A percentile compares a stretch with the other conserved stretches of the same genome.
These are phyloP conservation scores for Auxenochlorella pyrenoidosa DNA, from an alignment of 139 green algal genomes.

Conservation along the genomic window DNA sequence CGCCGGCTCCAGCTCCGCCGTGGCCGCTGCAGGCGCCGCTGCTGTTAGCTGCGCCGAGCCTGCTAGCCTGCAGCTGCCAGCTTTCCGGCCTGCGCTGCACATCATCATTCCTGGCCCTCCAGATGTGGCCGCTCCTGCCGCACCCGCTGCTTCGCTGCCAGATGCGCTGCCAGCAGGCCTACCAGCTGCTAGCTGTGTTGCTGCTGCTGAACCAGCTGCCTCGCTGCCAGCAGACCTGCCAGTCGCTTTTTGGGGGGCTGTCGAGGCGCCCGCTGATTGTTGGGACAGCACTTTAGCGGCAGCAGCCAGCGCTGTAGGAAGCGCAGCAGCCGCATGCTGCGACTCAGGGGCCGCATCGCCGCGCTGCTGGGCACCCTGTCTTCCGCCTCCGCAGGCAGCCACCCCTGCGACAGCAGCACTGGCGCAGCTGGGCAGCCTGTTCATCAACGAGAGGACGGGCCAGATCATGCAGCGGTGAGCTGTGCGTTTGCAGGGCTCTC, in stretches of 20 bases:
- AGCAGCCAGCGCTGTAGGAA: not conserved
- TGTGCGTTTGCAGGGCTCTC: not conserved
- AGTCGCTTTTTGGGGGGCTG: not conserved
- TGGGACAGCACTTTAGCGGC: too few relatives aligned
- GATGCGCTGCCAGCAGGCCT: not conserved
- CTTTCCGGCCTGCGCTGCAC: too few relatives aligned
- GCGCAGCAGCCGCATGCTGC: not conserved
- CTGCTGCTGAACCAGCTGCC: not conserved
- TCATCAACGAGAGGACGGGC: slow-evolving; percentile 36
- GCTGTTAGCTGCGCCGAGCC: too few relatives aligned
- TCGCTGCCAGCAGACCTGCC: not conserved
- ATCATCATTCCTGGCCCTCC: too few relatives aligned
- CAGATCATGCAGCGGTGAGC: slow-evolving; percentile 37
- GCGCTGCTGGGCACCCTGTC: not conserved
- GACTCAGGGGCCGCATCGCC: not conserved
- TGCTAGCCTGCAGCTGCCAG: too few relatives aligned
- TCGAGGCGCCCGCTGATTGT: not conserved
- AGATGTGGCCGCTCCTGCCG: too few relatives aligned
- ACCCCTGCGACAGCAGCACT: slow-evolving; percentile 4
- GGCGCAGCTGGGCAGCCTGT: slow-evolving; percentile 30
- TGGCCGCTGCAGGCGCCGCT: too few relatives aligned
- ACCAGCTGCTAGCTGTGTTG: not conserved
- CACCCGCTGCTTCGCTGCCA: not conserved
- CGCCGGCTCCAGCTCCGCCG: too few relatives aligned
- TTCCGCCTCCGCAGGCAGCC: not conserved